Percentiles rank a stretch among this genome's conserved stretches.
Conservation (phyloP, 306 rosid species). For the Oxytropis ochrocephala region DNA sequence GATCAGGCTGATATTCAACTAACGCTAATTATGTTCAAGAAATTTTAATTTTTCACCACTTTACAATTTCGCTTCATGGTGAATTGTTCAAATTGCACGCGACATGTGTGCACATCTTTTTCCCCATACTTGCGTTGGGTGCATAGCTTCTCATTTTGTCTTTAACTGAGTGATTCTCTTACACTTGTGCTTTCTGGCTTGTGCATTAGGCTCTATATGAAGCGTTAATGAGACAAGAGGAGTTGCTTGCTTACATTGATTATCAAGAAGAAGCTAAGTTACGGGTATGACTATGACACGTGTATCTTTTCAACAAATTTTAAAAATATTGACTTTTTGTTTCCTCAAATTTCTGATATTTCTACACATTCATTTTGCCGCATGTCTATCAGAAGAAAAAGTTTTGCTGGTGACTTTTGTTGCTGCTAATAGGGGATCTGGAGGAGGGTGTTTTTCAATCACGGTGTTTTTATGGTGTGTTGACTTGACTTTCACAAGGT, state of each 20-base stretch:
- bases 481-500: conserved; percentile 1
- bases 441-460: conserved; percentile 16
- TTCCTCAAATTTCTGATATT: conserved; percentile 13
- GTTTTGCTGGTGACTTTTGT: conserved; percentile 66
- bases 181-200: conserved; percentile 7
- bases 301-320: not conserved
- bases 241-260: conserved; percentile 82
- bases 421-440: conserved; percentile 15
- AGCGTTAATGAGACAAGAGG: conserved; percentile 93
- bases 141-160: conserved; percentile 4
- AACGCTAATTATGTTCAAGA: not conserved
- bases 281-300: conserved; percentile 56
- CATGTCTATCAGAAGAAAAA: conserved; percentile 59
- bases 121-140: not conserved
- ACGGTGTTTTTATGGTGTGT: not conserved
- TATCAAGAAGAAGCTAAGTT: conserved; percentile 71
- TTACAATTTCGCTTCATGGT: not conserved
- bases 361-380: conserved; percentile 13
- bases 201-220: conserved; percentile 71
- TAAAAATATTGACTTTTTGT: not conserved
- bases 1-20: not conserved
- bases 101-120: not conserved
- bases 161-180: not conserved
- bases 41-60: not conserved
- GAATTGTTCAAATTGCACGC: not conserved